Evolutionary conservation across 805 yeast genomes (phyloP).

Genomic region (Pichia thaimueangensis): DNA sequence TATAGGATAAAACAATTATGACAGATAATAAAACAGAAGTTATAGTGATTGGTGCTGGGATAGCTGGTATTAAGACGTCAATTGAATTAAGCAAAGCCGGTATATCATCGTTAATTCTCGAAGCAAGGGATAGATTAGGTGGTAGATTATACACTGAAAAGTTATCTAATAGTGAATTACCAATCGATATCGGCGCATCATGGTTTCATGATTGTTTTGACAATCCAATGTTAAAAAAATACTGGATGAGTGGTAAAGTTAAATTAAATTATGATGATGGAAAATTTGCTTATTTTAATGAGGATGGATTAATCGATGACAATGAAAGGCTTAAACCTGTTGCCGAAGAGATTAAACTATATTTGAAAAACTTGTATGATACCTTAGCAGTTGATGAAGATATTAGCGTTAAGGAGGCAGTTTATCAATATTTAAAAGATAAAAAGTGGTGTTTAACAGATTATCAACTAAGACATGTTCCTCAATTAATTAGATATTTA

Average conservation of each 20-base stretch:
- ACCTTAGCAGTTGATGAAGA: constrained; percentile 37
- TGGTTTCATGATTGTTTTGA: constrained; percentile 84
- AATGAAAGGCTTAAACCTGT: constrained; percentile 44
- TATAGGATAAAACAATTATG: constrained; percentile 22
- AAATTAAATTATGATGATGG: constrained; percentile 30
- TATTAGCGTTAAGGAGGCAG: constrained; percentile 45
- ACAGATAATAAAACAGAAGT: constrained; percentile 21
- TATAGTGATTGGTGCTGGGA: constrained; percentile 50
- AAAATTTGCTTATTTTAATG: constrained; percentile 15
- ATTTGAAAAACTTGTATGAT: constrained; percentile 16
- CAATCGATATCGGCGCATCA: constrained; percentile 76
- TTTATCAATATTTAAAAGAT: constrained; percentile 39
- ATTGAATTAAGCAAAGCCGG: constrained; percentile 32
- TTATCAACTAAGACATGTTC: constrained; percentile 44
- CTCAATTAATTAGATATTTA: constrained; percentile 42
- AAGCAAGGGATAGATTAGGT: constrained; percentile 53
- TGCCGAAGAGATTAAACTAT: constrained; percentile 26
- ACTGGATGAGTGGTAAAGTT: constrained; percentile 25
- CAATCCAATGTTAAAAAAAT: constrained; percentile 54
- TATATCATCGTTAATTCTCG: constrained; percentile 38
- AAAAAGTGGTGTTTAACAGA: constrained; percentile 41
- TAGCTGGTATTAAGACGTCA: constrained; percentile 47
- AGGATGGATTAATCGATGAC: constrained; percentile 30
- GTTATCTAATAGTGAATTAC: constrained; percentile 21
- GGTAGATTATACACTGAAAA: constrained; percentile 53